Base-by-base conservation (phyloP, 345 rosid genomes). In the Aquilaria sinensis region DNA sequence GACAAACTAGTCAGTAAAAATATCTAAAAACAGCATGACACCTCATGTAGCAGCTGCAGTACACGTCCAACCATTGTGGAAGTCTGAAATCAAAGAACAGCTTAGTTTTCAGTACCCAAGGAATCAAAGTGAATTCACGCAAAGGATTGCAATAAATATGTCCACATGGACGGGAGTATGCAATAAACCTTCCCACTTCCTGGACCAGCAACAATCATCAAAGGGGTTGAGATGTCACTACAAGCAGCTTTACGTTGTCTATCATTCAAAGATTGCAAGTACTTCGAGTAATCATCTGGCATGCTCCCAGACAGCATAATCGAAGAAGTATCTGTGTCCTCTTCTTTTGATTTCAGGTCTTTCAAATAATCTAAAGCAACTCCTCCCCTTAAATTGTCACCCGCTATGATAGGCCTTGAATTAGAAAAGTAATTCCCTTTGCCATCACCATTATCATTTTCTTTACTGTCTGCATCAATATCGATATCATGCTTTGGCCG, bases 51-150 rank as follows among this genome's bases (percentile, higher is more conserved):
- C 70, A 87, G 71, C 81, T 72, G 80, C 71, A 92, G 65, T 63
- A 89, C 83, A 56, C 96, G 97, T 60, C 98, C 98, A 65, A 92
- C 97, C 97, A 89, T 92, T 50, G 98, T 92, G 34, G 97, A 87
- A 69, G 98, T 16, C 23, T 16, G 23, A 16, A 16, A 16, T 16
- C 23, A 16, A 16, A 16, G 23, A 16, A 16, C 23, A 57, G 46
- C 11, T 71, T 31, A 65, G 51, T 49, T 61, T 49, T 64, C 62
- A 70, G 15, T 60, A 51, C 32, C 13, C 31, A n/a, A 55, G 1
- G 1, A 29, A 56, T 16, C 23, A 66, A 56, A 47, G 61, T 50
- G 5, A 56, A 66, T 55, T 16, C 53, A 61, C 45, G 30, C 43
- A 12, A 30, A 41, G 10, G 49, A 51, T 47, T 31, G 7, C 29